Conservation (phyloP, 1,139 yeast species). For the Citeromyces hawaiiensis region DNA sequence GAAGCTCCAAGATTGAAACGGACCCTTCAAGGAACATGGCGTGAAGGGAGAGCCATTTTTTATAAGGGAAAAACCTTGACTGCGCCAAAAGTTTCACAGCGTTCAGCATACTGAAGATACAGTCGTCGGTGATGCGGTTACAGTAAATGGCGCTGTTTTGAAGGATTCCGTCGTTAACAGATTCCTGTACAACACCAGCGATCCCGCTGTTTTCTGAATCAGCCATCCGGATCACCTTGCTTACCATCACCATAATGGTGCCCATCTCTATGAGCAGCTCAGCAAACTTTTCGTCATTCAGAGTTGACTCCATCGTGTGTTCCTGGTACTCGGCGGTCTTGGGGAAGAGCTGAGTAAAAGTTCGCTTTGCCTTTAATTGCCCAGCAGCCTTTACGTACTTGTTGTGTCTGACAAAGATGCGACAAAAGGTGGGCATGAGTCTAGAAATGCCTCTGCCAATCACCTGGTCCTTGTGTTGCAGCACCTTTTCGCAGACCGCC, state of each 20-base stretch:
- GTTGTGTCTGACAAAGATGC: constrained; percentile 38
- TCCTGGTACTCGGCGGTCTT: constrained; percentile 51
- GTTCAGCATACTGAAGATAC: constrained; percentile 18
- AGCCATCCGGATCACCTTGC: constrained; percentile 16
- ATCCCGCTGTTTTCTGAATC: constrained; percentile 28
- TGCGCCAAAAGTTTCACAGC: constrained; percentile 46
- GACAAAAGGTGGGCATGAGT: constrained; percentile 36
- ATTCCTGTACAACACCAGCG: constrained; percentile 21
- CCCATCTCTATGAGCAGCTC: constrained; percentile 65
- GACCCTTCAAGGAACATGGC: constrained; percentile 50
- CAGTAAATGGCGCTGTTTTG: constrained; percentile 17
- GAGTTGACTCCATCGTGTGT: constrained; percentile 60
- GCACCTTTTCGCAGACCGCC: constrained; percentile 25
- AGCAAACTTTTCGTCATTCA: constrained; percentile 55
- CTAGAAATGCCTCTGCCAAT: constrained; percentile 25
- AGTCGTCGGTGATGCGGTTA: constrained; percentile 16
- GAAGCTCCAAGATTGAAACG: constrained; percentile 41
- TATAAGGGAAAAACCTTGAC: constrained; percentile 50
- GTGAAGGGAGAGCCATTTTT: constrained; percentile 58
- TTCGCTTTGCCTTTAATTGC: constrained; percentile 37
- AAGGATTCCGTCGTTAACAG: constrained; percentile 23
- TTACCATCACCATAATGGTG: constrained; percentile 18
- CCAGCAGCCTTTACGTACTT: constrained; percentile 38
- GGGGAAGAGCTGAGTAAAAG: constrained; percentile 60
- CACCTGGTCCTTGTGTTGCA: constrained; percentile 17